A percentile compares a stretch with the other conserved stretches of the same genome.
Conservation (phyloP, 2,329 filamentous ascomycete species). For the Emydomyces testavorans region DNA sequence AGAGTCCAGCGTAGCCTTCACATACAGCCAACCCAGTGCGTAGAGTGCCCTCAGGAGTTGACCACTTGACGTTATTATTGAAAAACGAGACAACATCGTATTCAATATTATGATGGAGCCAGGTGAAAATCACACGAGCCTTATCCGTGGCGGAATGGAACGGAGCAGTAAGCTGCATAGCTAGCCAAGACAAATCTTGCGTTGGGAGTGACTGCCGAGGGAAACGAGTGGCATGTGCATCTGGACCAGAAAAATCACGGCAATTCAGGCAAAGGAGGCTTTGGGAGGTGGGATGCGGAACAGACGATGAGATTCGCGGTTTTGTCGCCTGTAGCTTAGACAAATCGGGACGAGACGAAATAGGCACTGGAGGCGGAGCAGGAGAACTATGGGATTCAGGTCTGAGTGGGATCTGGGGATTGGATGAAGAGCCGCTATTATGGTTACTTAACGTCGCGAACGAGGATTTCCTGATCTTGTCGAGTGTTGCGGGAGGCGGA, state of each 20-base stretch:
- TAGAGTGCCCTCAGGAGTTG: constrained; percentile 61
- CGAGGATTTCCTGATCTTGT: constrained; percentile 35
- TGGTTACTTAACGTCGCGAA: constrained; percentile 27
- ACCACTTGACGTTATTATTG: constrained; percentile 52
- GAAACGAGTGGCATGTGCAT: constrained; percentile 64
- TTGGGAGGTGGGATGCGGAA: not conserved
- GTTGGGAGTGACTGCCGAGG: constrained; percentile 62
- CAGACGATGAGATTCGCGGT: constrained; percentile 8
- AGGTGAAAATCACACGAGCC: constrained; percentile 82
- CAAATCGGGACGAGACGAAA: constrained; percentile 13
- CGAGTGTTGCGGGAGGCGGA: constrained; percentile 26
- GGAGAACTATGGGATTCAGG: constrained; percentile 31
- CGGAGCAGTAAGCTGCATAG: constrained; percentile 61
- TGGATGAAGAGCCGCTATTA: constrained; percentile 14
- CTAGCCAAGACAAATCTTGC: constrained; percentile 58
- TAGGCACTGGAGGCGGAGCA: constrained; percentile 11
- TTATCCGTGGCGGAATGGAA: constrained; percentile 82
- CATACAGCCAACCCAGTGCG: constrained; percentile 74
- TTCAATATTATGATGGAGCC: constrained; percentile 85
- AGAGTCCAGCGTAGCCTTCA: constrained; percentile 78
- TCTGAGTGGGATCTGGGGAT: constrained; percentile 36
- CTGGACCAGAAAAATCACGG: constrained; percentile 75
- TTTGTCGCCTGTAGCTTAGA: constrained; percentile 42
- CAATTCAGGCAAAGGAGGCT: constrained; percentile 56
- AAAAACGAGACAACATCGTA: constrained; percentile 80